phyloP scores from a whole-genome alignment of 768 basidiomycete species.

The Cystofilobasidium capitatum region DNA sequence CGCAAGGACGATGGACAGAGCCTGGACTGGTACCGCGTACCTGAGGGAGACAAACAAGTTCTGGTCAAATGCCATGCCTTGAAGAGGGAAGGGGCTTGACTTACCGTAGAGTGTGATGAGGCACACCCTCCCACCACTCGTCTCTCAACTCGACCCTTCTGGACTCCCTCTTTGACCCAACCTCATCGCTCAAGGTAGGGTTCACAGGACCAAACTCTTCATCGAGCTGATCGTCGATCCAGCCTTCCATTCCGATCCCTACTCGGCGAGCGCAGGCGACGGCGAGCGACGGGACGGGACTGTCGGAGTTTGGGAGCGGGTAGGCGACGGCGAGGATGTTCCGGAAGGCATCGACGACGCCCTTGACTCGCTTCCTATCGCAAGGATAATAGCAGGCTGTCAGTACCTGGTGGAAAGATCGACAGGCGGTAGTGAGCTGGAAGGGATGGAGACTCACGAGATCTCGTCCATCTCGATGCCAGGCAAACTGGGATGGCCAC shows the following conservation, averaged over 20 bases:
- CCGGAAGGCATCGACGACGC: slow-evolving; percentile 10
- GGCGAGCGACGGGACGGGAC: background rate
- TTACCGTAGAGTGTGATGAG: slow-evolving; percentile 16
- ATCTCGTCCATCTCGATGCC: slow-evolving; percentile 11
- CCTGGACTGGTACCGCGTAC: slow-evolving; percentile 13
- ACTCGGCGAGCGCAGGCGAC: slow-evolving; percentile 5
- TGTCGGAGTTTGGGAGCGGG: background rate
- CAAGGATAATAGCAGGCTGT: background rate
- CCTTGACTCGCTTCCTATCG: slow-evolving; percentile 11
- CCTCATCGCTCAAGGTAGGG: background rate
- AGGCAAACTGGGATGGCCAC: background rate
- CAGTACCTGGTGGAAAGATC: background rate
- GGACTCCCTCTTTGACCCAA: background rate
- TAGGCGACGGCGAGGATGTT: slow-evolving; percentile 21
- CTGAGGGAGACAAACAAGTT: background rate
- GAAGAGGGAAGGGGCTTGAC: background rate
- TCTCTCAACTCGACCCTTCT: slow-evolving; percentile 21
- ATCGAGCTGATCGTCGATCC: slow-evolving; percentile 19
- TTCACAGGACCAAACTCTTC: slow-evolving; percentile 8
- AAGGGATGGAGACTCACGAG: background rate
- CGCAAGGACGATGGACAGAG: slow-evolving; percentile 11
- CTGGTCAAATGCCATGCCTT: no score
- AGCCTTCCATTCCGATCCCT: slow-evolving; percentile 17
- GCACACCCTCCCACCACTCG: slow-evolving; percentile 23
- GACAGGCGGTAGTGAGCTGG: background rate